Percentiles rank a stretch among this genome's conserved stretches.
These are phyloP conservation scores for Moesziomyces sp. DNA, from an alignment of 1,284 basidiomycete species.

Conservation along the genomic window DNA sequence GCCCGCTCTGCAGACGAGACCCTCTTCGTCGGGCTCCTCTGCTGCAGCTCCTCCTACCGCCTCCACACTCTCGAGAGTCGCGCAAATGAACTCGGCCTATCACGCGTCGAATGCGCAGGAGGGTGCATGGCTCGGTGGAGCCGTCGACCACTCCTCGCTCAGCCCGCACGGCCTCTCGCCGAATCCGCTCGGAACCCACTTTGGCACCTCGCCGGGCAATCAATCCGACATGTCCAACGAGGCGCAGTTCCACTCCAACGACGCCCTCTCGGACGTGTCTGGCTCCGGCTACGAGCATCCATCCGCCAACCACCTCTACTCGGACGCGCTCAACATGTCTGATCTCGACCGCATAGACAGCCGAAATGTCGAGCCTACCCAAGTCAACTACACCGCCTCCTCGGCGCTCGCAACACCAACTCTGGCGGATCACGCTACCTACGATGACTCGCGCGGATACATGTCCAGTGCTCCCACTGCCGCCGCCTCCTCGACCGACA, in stretches of 20 bases:
- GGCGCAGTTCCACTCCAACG: conserved; percentile 41
- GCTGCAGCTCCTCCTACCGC: not conserved
- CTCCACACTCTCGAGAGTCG: not conserved
- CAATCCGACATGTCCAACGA: conserved; percentile 51
- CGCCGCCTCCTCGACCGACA: conserved; percentile 15
- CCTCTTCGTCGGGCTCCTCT: not conserved
- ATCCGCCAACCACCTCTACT: conserved; percentile 26
- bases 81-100: conserved; percentile 34
- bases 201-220: conserved; percentile 44
- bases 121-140: conserved; percentile 36
- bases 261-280: conserved; percentile 32
- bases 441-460: conserved; percentile 26
- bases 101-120: conserved; percentile 30
- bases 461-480: conserved; percentile 2
- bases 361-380: not conserved
- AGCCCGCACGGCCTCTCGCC: conserved; percentile 18
- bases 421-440: conserved; percentile 25
- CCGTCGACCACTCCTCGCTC: conserved; percentile 8
- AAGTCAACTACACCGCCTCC: conserved; percentile 10
- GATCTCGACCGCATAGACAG: conserved; percentile 18
- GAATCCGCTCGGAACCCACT: conserved; percentile 10
- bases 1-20: no score
- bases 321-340: conserved; percentile 33
- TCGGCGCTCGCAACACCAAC: conserved; percentile 39
- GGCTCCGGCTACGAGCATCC: conserved; percentile 33